Conservation (phyloP, 1,139 yeast species). For the Zygotorulaspora mrakii region DNA sequence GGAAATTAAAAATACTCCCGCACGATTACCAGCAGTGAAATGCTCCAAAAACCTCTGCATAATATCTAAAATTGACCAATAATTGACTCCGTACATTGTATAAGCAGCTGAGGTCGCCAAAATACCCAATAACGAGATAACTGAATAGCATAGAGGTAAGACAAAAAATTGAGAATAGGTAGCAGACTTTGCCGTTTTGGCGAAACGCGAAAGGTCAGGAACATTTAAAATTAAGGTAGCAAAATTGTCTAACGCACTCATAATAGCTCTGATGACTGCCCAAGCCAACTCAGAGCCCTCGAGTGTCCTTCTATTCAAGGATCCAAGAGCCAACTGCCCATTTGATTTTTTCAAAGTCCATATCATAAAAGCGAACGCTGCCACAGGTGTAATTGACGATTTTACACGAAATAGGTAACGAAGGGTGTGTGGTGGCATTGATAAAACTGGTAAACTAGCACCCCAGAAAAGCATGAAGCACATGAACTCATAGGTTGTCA, state of each 20-base stretch:
- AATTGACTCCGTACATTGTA: slow-evolving; percentile 60
- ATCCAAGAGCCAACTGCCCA: slow-evolving; percentile 30
- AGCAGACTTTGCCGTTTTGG: slow-evolving; percentile 51
- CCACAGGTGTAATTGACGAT: slow-evolving; percentile 70
- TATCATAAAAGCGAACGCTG: slow-evolving; percentile 70
- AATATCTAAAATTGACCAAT: slow-evolving; percentile 84
- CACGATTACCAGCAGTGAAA: slow-evolving; percentile 65
- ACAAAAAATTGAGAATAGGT: slow-evolving; percentile 55
- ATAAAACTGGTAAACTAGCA: slow-evolving; percentile 67
- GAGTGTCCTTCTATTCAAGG: slow-evolving; percentile 39
- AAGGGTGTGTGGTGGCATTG: slow-evolving; percentile 76
- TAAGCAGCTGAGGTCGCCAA: slow-evolving; percentile 78
- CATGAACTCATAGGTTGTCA: slow-evolving; percentile 65
- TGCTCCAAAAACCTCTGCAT: slow-evolving; percentile 59
- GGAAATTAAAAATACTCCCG: slow-evolving; percentile 79
- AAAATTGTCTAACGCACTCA: slow-evolving; percentile 79
- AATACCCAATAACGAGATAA: slow-evolving; percentile 82
- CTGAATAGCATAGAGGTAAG: slow-evolving; percentile 70
- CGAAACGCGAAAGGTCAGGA: slow-evolving; percentile 86
- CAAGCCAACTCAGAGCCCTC: slow-evolving; percentile 52
- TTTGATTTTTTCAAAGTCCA: slow-evolving; percentile 60
- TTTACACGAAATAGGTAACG: slow-evolving; percentile 78
- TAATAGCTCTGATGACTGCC: slow-evolving; percentile 72
- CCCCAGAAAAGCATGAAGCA: slow-evolving; percentile 77
- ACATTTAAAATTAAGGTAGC: slow-evolving; percentile 83